phyloP scores from a whole-genome alignment of 495 filamentous ascomycete species.

The Paragyromitra xinjiangensis region DNA sequence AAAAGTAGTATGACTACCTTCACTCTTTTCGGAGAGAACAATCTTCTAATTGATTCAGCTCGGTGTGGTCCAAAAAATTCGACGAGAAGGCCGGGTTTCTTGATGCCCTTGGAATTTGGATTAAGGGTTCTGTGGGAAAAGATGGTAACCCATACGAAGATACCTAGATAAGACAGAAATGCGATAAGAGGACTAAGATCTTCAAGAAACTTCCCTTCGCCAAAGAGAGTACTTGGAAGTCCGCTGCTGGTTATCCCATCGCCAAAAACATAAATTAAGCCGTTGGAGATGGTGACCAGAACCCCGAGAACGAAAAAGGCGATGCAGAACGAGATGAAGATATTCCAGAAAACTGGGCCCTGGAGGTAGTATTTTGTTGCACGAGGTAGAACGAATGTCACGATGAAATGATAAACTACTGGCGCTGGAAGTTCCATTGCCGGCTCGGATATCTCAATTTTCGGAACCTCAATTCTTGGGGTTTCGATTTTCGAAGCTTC shows the following conservation, averaged over 20 bases:
- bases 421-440: neutral
- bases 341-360: constrained; percentile 32
- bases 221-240: constrained; percentile 3
- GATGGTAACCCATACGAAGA: constrained; percentile 32
- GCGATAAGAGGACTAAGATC: constrained; percentile 38
- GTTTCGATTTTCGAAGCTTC: constrained; percentile 17
- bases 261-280: constrained; percentile 28
- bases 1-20: constrained; percentile 23
- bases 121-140: constrained; percentile 15
- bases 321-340: constrained; percentile 30
- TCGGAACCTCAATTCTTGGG: neutral
- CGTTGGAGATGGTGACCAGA: constrained; percentile 16
- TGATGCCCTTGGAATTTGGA: constrained; percentile 3
- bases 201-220: constrained; percentile 34
- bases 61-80: constrained; percentile 22
- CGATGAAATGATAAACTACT: constrained; percentile 29
- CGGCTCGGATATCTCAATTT: neutral
- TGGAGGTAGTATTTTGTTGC: constrained; percentile 37
- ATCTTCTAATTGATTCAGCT: constrained; percentile 10
- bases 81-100: constrained; percentile 18
- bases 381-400: constrained; percentile 16
- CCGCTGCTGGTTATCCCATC: constrained; percentile 15
- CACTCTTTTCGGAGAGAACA: constrained; percentile 17
- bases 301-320: constrained; percentile 29
- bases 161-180: neutral